phyloP scores from a whole-genome alignment of 805 yeast species.

The Pichia sporocuriosa region DNA sequence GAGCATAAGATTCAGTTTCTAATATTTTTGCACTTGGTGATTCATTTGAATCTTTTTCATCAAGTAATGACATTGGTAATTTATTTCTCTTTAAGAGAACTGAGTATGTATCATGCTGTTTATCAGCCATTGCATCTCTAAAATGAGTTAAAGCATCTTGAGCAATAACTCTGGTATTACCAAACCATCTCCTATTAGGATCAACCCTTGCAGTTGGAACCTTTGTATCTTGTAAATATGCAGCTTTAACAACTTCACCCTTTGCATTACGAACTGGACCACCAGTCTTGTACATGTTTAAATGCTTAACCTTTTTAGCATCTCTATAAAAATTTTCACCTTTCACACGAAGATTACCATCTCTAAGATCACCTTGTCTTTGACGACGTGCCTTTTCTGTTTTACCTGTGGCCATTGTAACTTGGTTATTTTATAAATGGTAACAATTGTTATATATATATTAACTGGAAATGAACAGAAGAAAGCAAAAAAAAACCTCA shows the following conservation, averaged over 20 bases:
- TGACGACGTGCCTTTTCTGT: slow-evolving; percentile 84
- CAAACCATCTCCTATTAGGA: slow-evolving; percentile 97
- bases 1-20: slow-evolving; percentile 78
- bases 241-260: slow-evolving; percentile 85
- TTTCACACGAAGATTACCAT: slow-evolving; percentile 87
- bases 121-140: slow-evolving; percentile 88
- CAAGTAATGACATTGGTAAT: slow-evolving; percentile 89
- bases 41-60: slow-evolving; percentile 73
- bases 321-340: slow-evolving; percentile 96
- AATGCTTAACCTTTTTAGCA: slow-evolving; percentile 83
- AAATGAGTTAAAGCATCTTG: slow-evolving; percentile 94
- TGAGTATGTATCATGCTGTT: slow-evolving; percentile 74
- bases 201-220: slow-evolving; percentile 89
- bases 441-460: no score
- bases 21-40: slow-evolving; percentile 74
- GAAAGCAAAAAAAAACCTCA: neutral
- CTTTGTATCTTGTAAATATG: slow-evolving; percentile 79
- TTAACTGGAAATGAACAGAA: neutral
- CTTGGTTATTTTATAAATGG: neutral
- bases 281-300: slow-evolving; percentile 91
- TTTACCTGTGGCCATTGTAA: slow-evolving; percentile 82
- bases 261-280: slow-evolving; percentile 77
- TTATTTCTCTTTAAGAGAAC: slow-evolving; percentile 84
- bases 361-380: slow-evolving; percentile 74
- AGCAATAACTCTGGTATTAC: slow-evolving; percentile 93